Evolutionary conservation across 352 stramenopile genomes (phyloP), one percentile per base, ranked within the genome.

Genomic region (Globisporangium radiosum): DNA sequence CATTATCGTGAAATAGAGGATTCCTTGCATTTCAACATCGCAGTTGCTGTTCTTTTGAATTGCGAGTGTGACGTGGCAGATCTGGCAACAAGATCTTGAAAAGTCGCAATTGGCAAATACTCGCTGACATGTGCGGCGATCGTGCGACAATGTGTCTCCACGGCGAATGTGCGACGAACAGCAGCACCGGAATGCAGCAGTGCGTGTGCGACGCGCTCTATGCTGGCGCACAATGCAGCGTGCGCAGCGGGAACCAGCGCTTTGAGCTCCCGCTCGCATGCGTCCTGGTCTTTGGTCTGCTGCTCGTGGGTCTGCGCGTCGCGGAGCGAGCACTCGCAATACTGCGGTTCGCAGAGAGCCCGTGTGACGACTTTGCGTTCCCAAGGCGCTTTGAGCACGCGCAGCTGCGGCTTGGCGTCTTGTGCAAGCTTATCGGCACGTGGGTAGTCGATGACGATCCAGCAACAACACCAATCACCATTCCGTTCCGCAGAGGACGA

Each of bases 201-300:
- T 90, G 78, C 33, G 36, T 61, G 42, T 90, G 80, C 39, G 56
- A 80, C 38, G 59, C 61, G 19, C 66, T 80, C 48, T 90, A 87
- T 53, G 57, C 57, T 9, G 76, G 75, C 10, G 70, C 55, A 4
- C 74, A 86, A 57, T 90, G 80, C 56, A 63, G 68, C 39, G 67
- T 70, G 42, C 68, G 80, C 47, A 59, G 14, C 7, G 65, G 71
- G 19, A 63, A 85, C 50, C 39, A 72, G 40, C 78, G 75, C 61
- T 76, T 80, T 60, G 80, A 88, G 65, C 49, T 86, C 38, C 71
- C 74, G 52, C 54, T 90, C n/a, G 66, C 76, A 5, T 61, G 52
- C 17, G 54, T 60, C 10, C n/a, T 76, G 13, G 52, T 88, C 10
- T 63, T 86, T 15, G 49, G 69, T 36, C 57, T 82, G n/a, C 19